Conservation (phyloP, 2,329 filamentous ascomycete genomes). For the Ophiocordyceps sinensis region DNA sequence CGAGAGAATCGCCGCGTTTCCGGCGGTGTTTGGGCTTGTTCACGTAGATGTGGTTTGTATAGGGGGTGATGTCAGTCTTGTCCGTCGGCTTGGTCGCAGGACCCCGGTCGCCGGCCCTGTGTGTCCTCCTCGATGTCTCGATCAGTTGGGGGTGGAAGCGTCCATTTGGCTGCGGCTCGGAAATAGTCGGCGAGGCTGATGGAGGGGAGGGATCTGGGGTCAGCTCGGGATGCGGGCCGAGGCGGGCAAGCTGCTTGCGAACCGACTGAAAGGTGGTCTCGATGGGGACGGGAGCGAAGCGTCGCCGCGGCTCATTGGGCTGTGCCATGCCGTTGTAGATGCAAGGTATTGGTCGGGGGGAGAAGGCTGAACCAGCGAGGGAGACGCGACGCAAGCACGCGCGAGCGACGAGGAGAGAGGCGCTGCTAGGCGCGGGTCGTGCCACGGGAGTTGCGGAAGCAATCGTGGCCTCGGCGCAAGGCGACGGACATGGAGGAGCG, state of each 20-base stretch:
- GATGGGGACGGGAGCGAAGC: constrained; percentile 55
- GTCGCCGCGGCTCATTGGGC: constrained; percentile 31
- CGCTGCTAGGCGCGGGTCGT: neutral
- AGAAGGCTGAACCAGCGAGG: neutral
- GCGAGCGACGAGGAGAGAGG: neutral
- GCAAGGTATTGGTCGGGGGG: neutral
- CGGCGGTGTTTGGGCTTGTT: constrained; percentile 24
- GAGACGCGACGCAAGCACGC: neutral
- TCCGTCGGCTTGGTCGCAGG: constrained; percentile 50
- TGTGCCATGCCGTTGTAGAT: constrained; percentile 18
- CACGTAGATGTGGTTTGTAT: constrained; percentile 45
- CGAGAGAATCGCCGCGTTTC: constrained; percentile 14
- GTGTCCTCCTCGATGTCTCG: constrained; percentile 61
- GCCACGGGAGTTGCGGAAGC: neutral
- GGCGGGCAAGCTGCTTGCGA: constrained; percentile 17
- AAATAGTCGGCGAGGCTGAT: constrained; percentile 27
- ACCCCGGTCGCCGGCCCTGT: constrained; percentile 48
- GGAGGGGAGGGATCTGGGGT: constrained; percentile 39
- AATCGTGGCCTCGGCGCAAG: neutral
- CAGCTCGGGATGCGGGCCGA: constrained; percentile 41
- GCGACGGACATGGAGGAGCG: neutral
- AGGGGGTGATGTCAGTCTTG: constrained; percentile 58
- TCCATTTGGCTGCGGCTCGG: constrained; percentile 25
- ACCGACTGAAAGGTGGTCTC: constrained; percentile 55
- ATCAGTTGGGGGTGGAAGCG: constrained; percentile 67